phyloP scores from a whole-genome alignment of 192 early-diverging fungal genomes.

The Rhizophagus sp. region DNA sequence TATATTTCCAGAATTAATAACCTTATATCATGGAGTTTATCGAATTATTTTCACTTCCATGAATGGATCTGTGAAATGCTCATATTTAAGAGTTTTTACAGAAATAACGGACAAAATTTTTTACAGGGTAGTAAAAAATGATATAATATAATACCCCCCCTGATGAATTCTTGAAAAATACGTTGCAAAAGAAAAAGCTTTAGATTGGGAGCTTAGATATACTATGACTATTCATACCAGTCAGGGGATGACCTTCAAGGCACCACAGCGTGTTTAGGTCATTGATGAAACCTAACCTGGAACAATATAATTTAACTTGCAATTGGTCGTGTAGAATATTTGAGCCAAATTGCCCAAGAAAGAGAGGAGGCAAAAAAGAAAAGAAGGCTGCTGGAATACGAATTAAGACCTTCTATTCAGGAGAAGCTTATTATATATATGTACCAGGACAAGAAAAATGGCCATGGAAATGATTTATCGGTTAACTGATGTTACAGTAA shows the following conservation, averaged over 20 bases:
- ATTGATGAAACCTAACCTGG: constrained; percentile 16
- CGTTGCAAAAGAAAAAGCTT: constrained; percentile 13
- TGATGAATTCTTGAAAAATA: constrained; percentile 22
- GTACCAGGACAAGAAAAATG: constrained; percentile 2
- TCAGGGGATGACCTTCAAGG: constrained; percentile 20
- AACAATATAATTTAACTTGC: background rate
- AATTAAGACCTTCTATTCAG: constrained; percentile 2
- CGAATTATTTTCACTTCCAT: no score
- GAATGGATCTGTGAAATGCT: no score
- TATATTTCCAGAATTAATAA: no score
- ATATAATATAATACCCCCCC: constrained; percentile 27
- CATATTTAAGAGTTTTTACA: no score
- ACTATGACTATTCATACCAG: constrained; percentile 22
- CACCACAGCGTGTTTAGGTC: constrained; percentile 22
- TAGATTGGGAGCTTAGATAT: constrained; percentile 26
- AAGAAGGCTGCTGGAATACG: constrained; percentile 8
- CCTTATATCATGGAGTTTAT: no score
- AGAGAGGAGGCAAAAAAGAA: constrained; percentile 8
- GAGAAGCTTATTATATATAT: constrained; percentile 21
- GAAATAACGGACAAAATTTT: no score
- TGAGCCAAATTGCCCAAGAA: constrained; percentile 17
- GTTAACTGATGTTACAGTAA: background rate
- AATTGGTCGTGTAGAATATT: constrained; percentile 26
- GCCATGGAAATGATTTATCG: background rate
- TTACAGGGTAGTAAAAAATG: constrained; percentile 23